Evolutionary conservation across 257 asterid species (phyloP).

Genomic region (Ajuga chamaepitys): DNA sequence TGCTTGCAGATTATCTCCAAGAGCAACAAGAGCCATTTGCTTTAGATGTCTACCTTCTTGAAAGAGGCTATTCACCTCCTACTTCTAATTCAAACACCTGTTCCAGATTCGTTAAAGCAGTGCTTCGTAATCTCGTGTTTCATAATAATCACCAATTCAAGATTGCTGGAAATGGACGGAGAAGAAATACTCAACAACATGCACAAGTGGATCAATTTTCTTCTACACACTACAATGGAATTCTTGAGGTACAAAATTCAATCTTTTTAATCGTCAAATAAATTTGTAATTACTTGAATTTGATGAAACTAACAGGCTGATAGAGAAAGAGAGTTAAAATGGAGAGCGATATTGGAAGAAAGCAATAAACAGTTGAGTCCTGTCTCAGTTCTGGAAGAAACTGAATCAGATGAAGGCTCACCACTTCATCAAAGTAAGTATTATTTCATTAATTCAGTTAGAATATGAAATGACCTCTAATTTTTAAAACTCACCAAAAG

Average conservation of each 20-base stretch:
- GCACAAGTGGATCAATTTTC: no score
- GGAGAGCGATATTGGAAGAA: conserved; percentile 20
- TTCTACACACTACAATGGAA: no score
- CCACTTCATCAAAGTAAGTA: conserved; percentile 37
- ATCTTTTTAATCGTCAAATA: not conserved
- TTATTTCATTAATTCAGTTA: no score
- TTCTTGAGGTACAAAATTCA: conserved; percentile 28
- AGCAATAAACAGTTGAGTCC: conserved; percentile 49
- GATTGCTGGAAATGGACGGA: not conserved
- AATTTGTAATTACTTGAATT: not conserved
- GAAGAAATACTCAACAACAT: no score
- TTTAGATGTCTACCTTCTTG: conserved; percentile 48
- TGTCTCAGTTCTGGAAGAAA: conserved; percentile 56
- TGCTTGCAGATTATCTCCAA: conserved; percentile 49
- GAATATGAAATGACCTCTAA: no score
- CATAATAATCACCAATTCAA: conserved; percentile 14
- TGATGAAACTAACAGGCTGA: conserved; percentile 33
- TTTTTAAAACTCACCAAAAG: no score
- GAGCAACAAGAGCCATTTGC: conserved; percentile 76
- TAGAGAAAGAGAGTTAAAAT: conserved; percentile 26
- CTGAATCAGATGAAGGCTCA: conserved; percentile 34
- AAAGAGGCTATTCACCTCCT: conserved; percentile 26
- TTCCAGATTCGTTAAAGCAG: conserved; percentile 28
- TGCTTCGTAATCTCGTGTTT: conserved; percentile 24
- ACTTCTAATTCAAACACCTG: conserved; percentile 44